Conservation (phyloP, 2,329 filamentous ascomycete species). For the Paecilomyces variotii region DNA sequence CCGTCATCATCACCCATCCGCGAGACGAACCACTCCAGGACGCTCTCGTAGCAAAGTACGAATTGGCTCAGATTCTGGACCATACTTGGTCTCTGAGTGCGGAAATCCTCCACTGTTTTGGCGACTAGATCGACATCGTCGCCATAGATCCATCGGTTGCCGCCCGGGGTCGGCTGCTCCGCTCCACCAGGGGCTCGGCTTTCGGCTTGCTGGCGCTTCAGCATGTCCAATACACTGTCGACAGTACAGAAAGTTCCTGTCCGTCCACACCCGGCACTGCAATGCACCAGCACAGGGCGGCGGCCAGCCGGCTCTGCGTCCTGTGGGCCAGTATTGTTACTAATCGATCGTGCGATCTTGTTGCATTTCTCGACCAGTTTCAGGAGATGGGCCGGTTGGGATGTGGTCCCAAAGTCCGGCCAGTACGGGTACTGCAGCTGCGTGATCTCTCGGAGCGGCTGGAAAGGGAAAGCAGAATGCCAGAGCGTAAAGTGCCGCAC, state of each 20-base stretch:
- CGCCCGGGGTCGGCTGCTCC: slow-evolving; percentile 12
- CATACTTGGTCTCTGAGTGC: slow-evolving; percentile 85
- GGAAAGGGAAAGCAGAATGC: slow-evolving; percentile 69
- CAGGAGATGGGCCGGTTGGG: slow-evolving; percentile 78
- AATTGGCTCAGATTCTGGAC: slow-evolving; percentile 90
- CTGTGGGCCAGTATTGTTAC: slow-evolving; percentile 18
- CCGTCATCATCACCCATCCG: slow-evolving; percentile 10
- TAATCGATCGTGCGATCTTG: slow-evolving; percentile 46
- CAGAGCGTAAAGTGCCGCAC: slow-evolving; percentile 81
- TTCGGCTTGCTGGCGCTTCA: slow-evolving; percentile 67
- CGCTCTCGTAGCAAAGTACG: slow-evolving; percentile 92
- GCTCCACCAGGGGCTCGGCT: slow-evolving; percentile 7
- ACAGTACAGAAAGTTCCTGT: slow-evolving; percentile 96
- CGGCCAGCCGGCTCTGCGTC: slow-evolving; percentile 49
- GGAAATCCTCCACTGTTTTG: slow-evolving; percentile 83
- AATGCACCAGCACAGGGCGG: slow-evolving; percentile 83
- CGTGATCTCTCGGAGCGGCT: slow-evolving; percentile 82
- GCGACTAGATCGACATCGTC: slow-evolving; percentile 72
- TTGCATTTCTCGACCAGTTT: slow-evolving; percentile 85
- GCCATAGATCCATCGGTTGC: slow-evolving; percentile 58
- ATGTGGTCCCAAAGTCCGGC: slow-evolving; percentile 93
- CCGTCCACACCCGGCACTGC: slow-evolving; percentile 88
- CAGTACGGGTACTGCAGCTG: slow-evolving; percentile 93
- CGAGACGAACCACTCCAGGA: slow-evolving; percentile 71
- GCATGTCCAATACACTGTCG: slow-evolving; percentile 90